Evolutionary conservation across 345 rosid genomes (phyloP).

Genomic region (Populus euphratica): DNA sequence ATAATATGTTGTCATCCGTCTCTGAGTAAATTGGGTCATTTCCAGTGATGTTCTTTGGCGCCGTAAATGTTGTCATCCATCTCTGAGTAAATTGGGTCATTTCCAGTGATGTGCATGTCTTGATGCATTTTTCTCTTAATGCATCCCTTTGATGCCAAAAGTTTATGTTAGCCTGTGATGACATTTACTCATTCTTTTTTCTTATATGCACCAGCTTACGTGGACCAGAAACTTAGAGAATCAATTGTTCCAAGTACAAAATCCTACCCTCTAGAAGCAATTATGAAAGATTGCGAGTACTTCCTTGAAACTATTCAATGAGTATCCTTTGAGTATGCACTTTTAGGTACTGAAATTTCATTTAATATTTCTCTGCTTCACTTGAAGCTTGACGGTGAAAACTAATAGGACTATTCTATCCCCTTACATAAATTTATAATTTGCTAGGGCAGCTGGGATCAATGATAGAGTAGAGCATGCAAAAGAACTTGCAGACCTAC

Average conservation of each 20-base stretch:
- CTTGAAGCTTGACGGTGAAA: background rate
- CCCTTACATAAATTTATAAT: background rate
- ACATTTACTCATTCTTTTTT: constrained; percentile 12
- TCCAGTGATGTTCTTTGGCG: too few species aligned
- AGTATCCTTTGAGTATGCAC: constrained; percentile 91
- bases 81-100: background rate
- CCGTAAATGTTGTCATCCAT: too few species aligned
- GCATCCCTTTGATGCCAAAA: background rate
- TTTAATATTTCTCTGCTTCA: background rate
- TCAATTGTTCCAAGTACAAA: constrained; percentile 93
- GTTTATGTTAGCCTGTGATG: background rate
- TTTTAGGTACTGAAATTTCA: constrained; percentile 53
- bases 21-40: too few species aligned
- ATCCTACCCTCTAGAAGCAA: constrained; percentile 83
- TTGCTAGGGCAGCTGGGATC: constrained; percentile 68
- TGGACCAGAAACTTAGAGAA: constrained; percentile 85
- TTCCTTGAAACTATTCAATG: constrained; percentile 71
- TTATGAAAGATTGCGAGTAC: constrained; percentile 94
- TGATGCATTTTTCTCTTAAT: background rate
- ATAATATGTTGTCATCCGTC: background rate
- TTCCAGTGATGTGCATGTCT: background rate
- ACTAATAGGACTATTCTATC: background rate
- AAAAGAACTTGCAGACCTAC: constrained; percentile 73
- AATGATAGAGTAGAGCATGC: constrained; percentile 82
- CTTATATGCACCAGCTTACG: constrained; percentile 56